These are phyloP conservation scores for Cubamyces sp. DNA, from an alignment of 768 basidiomycete genomes.

Conservation along the genomic window DNA sequence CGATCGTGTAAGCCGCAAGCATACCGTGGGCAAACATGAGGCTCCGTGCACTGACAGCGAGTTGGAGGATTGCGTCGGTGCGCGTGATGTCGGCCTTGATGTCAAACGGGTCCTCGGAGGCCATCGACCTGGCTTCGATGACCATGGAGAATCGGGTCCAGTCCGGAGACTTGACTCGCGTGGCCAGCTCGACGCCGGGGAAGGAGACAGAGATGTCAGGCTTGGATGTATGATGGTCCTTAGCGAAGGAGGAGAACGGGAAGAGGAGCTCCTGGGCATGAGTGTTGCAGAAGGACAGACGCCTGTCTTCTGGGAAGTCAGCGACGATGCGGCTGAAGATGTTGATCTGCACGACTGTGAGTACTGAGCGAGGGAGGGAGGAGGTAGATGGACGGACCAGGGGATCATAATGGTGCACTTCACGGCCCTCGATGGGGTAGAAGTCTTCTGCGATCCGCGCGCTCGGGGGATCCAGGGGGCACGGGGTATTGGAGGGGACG, in stretches of 20 bases:
- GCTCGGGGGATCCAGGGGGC: neutral
- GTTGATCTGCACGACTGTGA: neutral
- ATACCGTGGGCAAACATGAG: conserved; percentile 11
- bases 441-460: neutral
- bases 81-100: neutral
- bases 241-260: conserved; percentile 16
- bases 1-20: conserved; percentile 12
- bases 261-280: conserved; percentile 14
- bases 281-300: conserved; percentile 13
- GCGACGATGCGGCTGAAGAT: conserved; percentile 1
- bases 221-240: conserved; percentile 2
- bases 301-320: neutral
- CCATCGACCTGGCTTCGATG: conserved; percentile 2
- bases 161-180: neutral
- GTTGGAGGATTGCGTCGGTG: neutral
- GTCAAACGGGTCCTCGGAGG: neutral
- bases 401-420: neutral
- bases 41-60: conserved; percentile 10
- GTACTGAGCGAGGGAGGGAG: no score
- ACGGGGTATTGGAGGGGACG: neutral
- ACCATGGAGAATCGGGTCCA: conserved; percentile 12
- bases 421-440: neutral
- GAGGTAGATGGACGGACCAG: neutral
- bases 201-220: conserved; percentile 7
- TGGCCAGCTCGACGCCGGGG: no score